Conservation (phyloP, 73 alveolate species). For the Paraurostyla sp. region DNA sequence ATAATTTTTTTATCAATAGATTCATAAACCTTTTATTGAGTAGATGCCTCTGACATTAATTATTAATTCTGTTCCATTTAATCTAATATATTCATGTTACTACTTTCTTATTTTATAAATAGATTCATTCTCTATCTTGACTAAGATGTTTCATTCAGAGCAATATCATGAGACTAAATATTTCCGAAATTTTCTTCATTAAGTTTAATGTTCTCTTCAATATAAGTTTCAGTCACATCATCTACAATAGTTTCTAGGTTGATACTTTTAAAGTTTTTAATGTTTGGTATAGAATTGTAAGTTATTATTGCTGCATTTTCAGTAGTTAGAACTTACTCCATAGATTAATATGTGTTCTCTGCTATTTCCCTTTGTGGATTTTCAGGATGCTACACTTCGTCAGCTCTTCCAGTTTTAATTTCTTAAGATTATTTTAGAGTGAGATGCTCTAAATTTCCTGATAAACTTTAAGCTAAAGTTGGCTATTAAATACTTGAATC, state of each 20-base stretch:
- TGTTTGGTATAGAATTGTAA: neutral
- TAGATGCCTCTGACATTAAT: neutral
- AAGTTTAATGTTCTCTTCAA: neutral
- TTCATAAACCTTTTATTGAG: neutral
- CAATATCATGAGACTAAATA: neutral
- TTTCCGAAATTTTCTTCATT: neutral
- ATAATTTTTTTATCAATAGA: neutral
- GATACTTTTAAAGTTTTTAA: neutral
- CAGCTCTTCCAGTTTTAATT: neutral
- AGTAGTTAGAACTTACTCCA: neutral
- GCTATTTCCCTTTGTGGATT: neutral
- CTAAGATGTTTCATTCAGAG: neutral
- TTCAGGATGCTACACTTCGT: neutral
- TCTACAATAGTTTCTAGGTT: neutral
- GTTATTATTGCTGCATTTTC: neutral
- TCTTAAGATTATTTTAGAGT: no score
- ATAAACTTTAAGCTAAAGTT: neutral
- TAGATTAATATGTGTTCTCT: neutral
- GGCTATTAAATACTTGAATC: neutral
- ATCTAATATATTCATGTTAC: neutral
- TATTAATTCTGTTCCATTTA: neutral
- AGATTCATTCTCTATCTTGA: neutral
- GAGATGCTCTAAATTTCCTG: neutral
- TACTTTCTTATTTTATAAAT: neutral
- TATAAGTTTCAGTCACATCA: neutral